Evolutionary conservation across 2,329 filamentous ascomycete species (phyloP), one percentile per base, ranked within the genome.

Genomic region (Microcyclosporella mali): DNA sequence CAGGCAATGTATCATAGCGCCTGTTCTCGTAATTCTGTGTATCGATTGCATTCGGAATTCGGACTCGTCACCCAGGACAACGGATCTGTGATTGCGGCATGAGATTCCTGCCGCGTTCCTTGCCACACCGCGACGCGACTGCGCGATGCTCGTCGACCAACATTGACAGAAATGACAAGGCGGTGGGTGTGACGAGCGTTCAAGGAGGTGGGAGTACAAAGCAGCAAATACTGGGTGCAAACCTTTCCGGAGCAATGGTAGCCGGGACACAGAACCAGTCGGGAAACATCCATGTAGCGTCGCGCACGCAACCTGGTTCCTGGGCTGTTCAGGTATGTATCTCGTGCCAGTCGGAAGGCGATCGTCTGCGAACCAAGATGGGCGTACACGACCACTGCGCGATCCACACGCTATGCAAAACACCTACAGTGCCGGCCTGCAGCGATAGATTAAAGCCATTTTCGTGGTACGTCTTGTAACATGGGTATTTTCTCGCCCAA

Each of bases 361-460:
- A 44, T 47, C 40, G 30, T 43, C 46, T 46, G 21, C 21, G 51
- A 50, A 49, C 51, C 51, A 53, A 53, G 51, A 53, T 53, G 46
- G n/a, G 39, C 31, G 34, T 33, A 19, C 29, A 28, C 16, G 28
- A 39, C 42, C 45, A 41, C 48, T 29, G 40, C 37, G 46, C 45
- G 51, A 41, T 33, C 47, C 47, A 44, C 21, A 33, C 40, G 12
- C n/a, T 36, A 42, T 49, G 43, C 42, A 43, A 43, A 47, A 46
- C 39, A 37, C 11, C 21, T 42, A 45, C 37, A 44, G 45, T 32
- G 35, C 31, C 36, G 35, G 41, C 40, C 37, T 31, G 35, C 25
- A 28, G 31, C 29, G 31, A 51, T 53, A 51, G 41, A 51, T 51
- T 43, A 47, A 48, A 29, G 30, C 48, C 19, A 43, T 53, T 50